Base-by-base conservation (phyloP, 768 basidiomycete genomes). In the Tylopilus sp. region DNA sequence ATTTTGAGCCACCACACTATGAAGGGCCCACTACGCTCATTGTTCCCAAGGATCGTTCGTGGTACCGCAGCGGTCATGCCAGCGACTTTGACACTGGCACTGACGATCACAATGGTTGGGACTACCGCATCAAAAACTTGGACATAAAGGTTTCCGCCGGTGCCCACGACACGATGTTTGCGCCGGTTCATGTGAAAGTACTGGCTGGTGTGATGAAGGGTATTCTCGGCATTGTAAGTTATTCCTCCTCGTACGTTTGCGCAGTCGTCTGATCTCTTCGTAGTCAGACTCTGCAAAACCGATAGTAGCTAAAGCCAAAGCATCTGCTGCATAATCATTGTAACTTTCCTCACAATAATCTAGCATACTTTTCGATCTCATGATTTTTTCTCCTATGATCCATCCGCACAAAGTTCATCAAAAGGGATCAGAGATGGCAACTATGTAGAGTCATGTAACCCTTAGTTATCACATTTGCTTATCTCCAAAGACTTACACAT, bases 71-170 rank as follows among this genome's bases (percentile, higher is more conserved):
- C 28, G 66, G 66, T 3, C 38, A 60, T 16, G 61, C 63, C 17
- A 66, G 61, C 28, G 64, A 65, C 51, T 65, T 65, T 44, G 68
- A 68, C 28, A 69, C 67, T 4, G 67, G 67, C 24, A 21, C 55
- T 9, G 67, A 68, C 33, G 67, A 68, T 40, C 67, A 64, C 60
- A 68, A 69, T 9, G 67, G 67, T 16, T 68, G 67, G 67, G 63
- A 67, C 37, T 56, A 44, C 33, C 59, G 63, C 29, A 58, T 68
- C 43, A 65, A 58, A 31, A 60, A 65, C 21, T 19, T 67, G 31
- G 64, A 58, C 49, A 62, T 68, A 61, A 68, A 64, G 53, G 16
- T 69, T 21, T 55, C 67, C 3, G 54, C 58, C 6, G 67, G 67
- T 16, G 17, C 59, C 3, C 67, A 69, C n/a, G 67, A 68, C 52